Evolutionary conservation across 208 protist species (phyloP), one percentile per base, ranked within the genome.

Genomic region (Trypanosoma avium): DNA sequence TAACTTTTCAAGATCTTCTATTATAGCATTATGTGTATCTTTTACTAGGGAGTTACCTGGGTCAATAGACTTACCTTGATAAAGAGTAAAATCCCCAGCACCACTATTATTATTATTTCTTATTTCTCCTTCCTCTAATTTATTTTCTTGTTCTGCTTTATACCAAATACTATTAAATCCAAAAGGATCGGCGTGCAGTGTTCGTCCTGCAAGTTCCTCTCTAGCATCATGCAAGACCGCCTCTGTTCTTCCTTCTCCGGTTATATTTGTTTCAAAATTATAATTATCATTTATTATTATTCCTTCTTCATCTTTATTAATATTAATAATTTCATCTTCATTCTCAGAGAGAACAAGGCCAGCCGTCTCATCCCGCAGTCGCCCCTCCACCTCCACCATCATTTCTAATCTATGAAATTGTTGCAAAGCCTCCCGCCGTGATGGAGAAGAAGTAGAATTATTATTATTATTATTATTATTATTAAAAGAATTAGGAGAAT

Each of bases 331-430:
- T 15, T 24, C 40, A 2, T 30, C 50, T 6, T 61, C 60, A 13
- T 29, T 36, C 35, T 73, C 67, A 30, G 67, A 73, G n/a, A 62
- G 43, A 24, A 73, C 59, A n/a, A 73, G 59, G 15, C 60, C 67
- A 32, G 17, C n/a, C n/a, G n/a, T 35, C n/a, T 73, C 67, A 6
- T 50, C 32, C 1, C 33, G 40, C 48, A 73, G 10, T 3, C 35
- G n/a, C 24, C 22, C 52, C 13, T 62, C 53, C 33, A 64, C 58
- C 50, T 73, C 67, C 19, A 46, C 30, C 43, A 73, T 73, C 67
- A 73, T 67, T 35, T 73, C 67, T 10, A 67, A 52, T 1, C 42
- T 15, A 12, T 73, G 67, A 42, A 73, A 73, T 53, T 73, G 38
- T 42, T 61, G 53, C 26, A 73, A 36, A 21, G 60, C 42, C 67